These are phyloP conservation scores for Penicillium olsonii DNA, from an alignment of 2,329 filamentous ascomycete genomes.

Conservation along the genomic window DNA sequence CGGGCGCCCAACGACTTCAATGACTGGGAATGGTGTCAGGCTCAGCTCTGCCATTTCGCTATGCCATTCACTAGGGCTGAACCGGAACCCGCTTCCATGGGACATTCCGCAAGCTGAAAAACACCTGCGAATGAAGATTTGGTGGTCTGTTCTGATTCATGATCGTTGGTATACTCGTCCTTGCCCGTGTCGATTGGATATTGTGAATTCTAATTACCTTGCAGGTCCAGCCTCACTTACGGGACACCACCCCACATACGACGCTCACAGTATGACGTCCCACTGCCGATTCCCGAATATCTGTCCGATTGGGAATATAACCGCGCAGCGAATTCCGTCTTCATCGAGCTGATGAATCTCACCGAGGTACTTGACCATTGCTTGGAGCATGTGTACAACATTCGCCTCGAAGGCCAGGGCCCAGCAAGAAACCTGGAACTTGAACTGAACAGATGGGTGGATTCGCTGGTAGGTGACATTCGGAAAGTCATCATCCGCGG, in stretches of 20 bases:
- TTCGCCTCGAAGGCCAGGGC: slow-evolving; percentile 25
- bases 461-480: slow-evolving; percentile 41
- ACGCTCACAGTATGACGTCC: slow-evolving; percentile 52
- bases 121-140: slow-evolving; percentile 54
- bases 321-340: slow-evolving; percentile 39
- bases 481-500: slow-evolving; percentile 49
- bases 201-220: not conserved
- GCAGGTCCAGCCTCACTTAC: slow-evolving; percentile 55
- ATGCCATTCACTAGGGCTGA: slow-evolving; percentile 57
- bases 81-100: slow-evolving; percentile 56
- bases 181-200: not conserved
- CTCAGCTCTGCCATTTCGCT: slow-evolving; percentile 55
- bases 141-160: slow-evolving; percentile 59
- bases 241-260: slow-evolving; percentile 55
- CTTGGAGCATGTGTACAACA: slow-evolving; percentile 35
- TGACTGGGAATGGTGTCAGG: slow-evolving; percentile 56
- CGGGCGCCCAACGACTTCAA: slow-evolving; percentile 56
- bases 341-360: slow-evolving; percentile 49
- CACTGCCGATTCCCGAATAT: slow-evolving; percentile 42
- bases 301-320: slow-evolving; percentile 28
- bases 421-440: slow-evolving; percentile 36
- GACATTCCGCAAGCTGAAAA: slow-evolving; percentile 56
- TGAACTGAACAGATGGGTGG: slow-evolving; percentile 48
- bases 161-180: slow-evolving; percentile 53
- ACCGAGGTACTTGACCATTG: slow-evolving; percentile 47